phyloP scores from a whole-genome alignment of 805 yeast genomes.

The Hanseniaspora lachancei region DNA sequence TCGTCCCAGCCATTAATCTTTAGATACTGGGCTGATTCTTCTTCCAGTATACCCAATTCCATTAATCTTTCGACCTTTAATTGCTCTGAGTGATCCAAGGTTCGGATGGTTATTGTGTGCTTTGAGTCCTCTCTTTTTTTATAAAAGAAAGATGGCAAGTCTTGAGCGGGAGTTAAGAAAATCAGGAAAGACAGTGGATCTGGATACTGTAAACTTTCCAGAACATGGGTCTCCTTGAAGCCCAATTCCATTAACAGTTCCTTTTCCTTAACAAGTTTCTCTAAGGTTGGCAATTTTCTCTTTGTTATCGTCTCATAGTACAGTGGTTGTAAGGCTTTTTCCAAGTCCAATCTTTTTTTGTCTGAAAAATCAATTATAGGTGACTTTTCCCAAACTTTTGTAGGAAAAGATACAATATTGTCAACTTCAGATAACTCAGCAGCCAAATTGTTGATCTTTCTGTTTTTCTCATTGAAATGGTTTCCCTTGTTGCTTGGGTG shows the following conservation, averaged over 20 bases:
- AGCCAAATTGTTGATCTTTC: constrained; percentile 15
- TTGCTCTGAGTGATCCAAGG: constrained; percentile 33
- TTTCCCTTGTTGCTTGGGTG: background rate
- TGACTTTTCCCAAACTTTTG: constrained; percentile 58
- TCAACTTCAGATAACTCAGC: constrained; percentile 1
- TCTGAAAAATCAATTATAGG: constrained; percentile 56
- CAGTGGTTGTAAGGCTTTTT: constrained; percentile 2
- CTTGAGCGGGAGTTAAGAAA: constrained; percentile 89
- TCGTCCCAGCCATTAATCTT: constrained; percentile 34
- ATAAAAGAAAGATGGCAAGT: constrained; percentile 55
- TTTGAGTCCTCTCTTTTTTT: constrained; percentile 46
- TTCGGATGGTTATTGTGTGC: constrained; percentile 38
- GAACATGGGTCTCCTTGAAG: constrained; percentile 54
- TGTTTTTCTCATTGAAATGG: constrained; percentile 13
- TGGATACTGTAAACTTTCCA: constrained; percentile 53
- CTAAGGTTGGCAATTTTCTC: constrained; percentile 12
- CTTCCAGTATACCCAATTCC: constrained; percentile 59
- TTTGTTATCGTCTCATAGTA: constrained; percentile 12
- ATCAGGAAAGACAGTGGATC: constrained; percentile 42
- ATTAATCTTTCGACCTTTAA: constrained; percentile 43
- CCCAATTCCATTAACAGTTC: constrained; percentile 37
- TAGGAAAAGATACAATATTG: constrained; percentile 24
- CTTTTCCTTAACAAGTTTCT: constrained; percentile 18
- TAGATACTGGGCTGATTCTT: constrained; percentile 43
- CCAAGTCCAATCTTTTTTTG: constrained; percentile 49